A percentile compares a stretch with the other conserved stretches of the same genome.
These are phyloP conservation scores for Chaetomium fimeti DNA, from an alignment of 495 filamentous ascomycete genomes.

Conservation along the genomic window DNA sequence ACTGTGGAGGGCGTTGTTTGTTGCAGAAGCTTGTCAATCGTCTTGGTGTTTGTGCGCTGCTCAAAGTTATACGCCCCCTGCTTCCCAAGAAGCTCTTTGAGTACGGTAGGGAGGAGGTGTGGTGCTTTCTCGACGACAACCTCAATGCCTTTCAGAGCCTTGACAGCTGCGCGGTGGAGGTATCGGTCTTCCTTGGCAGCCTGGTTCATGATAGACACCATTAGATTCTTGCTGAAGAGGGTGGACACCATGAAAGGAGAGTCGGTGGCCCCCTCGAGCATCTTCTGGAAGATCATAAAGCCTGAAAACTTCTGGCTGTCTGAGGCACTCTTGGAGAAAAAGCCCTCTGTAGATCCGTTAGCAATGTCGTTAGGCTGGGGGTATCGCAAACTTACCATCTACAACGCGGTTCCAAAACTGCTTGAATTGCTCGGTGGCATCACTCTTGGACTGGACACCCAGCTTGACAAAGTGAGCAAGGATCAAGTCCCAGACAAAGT, in stretches of 20 bases:
- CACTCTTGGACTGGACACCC: constrained; percentile 30
- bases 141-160: constrained; percentile 66
- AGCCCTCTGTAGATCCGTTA: constrained; percentile 56
- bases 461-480: constrained; percentile 50
- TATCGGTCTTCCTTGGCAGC: constrained; percentile 78
- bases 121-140: constrained; percentile 64
- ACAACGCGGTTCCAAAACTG: constrained; percentile 89
- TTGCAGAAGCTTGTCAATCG: constrained; percentile 70
- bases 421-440: constrained; percentile 54
- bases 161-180: constrained; percentile 75
- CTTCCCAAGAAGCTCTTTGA: constrained; percentile 65
- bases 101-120: constrained; percentile 54
- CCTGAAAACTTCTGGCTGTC: constrained; percentile 88
- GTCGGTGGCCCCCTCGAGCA: constrained; percentile 54
- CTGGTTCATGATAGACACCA: constrained; percentile 84
- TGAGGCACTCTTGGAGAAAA: constrained; percentile 78
- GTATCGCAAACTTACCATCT: constrained; percentile 61
- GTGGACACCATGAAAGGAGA: constrained; percentile 32
- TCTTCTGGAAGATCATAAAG: constrained; percentile 76
- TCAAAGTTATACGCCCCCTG: constrained; percentile 79
- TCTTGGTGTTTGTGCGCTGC: constrained; percentile 83
- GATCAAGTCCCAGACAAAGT: constrained; percentile 85
- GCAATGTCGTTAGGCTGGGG: constrained; percentile 16
- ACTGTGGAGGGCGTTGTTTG: constrained; percentile 56
- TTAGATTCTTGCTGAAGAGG: constrained; percentile 78